A percentile compares a stretch with the other conserved stretches of the same genome.
phyloP scores from a whole-genome alignment of 164 flowering plant genomes.

The Annona cherimola region DNA sequence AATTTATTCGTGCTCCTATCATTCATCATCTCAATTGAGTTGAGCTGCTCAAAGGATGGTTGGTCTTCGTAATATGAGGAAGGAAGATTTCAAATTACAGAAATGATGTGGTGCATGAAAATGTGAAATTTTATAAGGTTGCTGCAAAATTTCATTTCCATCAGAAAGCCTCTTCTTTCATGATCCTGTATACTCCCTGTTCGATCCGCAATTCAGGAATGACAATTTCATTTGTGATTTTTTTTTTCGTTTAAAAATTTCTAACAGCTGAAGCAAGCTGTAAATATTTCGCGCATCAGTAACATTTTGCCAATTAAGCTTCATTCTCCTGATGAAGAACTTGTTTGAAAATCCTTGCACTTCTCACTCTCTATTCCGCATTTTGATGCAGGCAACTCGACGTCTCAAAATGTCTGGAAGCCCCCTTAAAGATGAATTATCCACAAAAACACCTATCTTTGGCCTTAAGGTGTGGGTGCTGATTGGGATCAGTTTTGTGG shows the following conservation, averaged over 20 bases:
- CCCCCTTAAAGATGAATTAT: slow-evolving; percentile 38
- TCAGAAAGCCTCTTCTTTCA: not conserved
- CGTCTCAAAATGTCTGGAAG: slow-evolving; percentile 35
- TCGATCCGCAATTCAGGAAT: not conserved
- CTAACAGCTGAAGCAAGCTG: no score
- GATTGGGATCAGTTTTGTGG: slow-evolving; percentile 42
- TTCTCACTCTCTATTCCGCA: not conserved
- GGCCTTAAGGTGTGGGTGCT: slow-evolving; percentile 71
- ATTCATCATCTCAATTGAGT: not conserved
- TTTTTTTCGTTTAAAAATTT: no score
- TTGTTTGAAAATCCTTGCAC: not conserved
- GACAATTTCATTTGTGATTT: not conserved
- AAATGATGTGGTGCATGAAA: not conserved
- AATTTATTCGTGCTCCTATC: no score
- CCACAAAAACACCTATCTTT: slow-evolving; percentile 43
- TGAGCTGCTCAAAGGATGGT: not conserved
- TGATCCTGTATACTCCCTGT: not conserved
- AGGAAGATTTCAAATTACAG: not conserved
- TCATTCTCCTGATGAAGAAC: not conserved
- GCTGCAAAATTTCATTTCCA: not conserved
- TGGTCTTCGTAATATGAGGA: not conserved
- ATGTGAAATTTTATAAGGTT: not conserved
- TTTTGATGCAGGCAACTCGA: slow-evolving; percentile 16
- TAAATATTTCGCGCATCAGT: not conserved
- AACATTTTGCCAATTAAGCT: not conserved